Evolutionary conservation across 805 yeast genomes (phyloP).

Genomic region (Yarrowia sp.): DNA sequence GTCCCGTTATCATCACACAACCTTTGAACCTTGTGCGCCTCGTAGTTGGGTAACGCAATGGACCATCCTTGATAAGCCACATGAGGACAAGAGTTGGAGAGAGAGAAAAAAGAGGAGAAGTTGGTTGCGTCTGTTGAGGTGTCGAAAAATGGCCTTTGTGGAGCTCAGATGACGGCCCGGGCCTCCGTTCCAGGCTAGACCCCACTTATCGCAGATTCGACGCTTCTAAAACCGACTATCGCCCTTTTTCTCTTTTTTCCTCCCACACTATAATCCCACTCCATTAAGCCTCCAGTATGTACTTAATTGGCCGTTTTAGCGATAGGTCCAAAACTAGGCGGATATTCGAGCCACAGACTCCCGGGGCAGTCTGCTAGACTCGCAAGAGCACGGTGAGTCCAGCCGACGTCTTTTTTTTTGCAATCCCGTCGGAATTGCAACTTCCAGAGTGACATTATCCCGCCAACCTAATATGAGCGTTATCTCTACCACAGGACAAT

Average conservation of each 20-base stretch:
- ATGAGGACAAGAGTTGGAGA: background rate
- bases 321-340: background rate
- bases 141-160: no score
- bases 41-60: conserved; percentile 15
- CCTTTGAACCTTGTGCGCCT: conserved; percentile 19
- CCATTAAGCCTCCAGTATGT: background rate
- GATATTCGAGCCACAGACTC: background rate
- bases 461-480: background rate
- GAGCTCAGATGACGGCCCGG: no score
- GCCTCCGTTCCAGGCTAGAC: no score
- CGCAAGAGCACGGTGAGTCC: background rate
- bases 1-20: conserved; percentile 11
- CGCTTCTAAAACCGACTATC: background rate
- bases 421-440: background rate
- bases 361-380: background rate
- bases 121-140: background rate
- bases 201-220: background rate
- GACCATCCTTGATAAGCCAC: conserved; percentile 17
- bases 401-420: background rate
- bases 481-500: background rate
- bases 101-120: background rate
- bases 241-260: no score
- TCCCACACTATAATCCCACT: background rate
- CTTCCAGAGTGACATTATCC: background rate
- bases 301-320: background rate